These are phyloP conservation scores for Solanum hybrid DNA, from an alignment of 305 asterid species.

Conservation along the genomic window DNA sequence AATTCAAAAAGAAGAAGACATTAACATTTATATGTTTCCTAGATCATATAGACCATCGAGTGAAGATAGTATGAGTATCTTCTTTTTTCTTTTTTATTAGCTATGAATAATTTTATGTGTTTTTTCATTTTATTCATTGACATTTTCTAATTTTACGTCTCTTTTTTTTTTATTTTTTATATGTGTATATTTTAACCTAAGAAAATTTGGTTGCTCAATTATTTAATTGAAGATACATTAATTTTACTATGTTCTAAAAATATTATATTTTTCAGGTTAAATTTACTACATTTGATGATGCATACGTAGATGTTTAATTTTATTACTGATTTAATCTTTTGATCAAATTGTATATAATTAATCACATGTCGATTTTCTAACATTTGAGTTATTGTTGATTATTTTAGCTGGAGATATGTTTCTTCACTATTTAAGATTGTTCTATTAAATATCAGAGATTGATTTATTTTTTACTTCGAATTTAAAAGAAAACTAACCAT, in stretches of 20 bases:
- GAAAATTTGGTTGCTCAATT: no score
- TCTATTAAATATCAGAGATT: not conserved
- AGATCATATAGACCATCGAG: not conserved
- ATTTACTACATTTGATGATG: no score
- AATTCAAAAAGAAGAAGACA: not conserved
- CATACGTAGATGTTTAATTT: no score
- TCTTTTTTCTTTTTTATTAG: not conserved
- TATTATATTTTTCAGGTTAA: no score
- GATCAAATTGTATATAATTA: no score
- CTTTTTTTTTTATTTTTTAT: not conserved
- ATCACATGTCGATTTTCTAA: no score
- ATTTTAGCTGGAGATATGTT: no score
- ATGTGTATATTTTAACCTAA: not conserved
- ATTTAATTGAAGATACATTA: no score
- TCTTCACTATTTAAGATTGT: no score
- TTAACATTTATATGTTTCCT: not conserved
- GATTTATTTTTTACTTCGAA: not conserved
- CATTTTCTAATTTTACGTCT: not conserved
- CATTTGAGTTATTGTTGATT: no score
- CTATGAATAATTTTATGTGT: not conserved
- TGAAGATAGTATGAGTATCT: not conserved
- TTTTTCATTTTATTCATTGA: not conserved
- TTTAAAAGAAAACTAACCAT: not conserved
- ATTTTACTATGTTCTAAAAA: no score
- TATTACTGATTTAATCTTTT: no score